Evolutionary conservation across 306 rosid genomes (phyloP), one percentile per base, ranked within the genome.

Genomic region (Arachis hypogaea): DNA sequence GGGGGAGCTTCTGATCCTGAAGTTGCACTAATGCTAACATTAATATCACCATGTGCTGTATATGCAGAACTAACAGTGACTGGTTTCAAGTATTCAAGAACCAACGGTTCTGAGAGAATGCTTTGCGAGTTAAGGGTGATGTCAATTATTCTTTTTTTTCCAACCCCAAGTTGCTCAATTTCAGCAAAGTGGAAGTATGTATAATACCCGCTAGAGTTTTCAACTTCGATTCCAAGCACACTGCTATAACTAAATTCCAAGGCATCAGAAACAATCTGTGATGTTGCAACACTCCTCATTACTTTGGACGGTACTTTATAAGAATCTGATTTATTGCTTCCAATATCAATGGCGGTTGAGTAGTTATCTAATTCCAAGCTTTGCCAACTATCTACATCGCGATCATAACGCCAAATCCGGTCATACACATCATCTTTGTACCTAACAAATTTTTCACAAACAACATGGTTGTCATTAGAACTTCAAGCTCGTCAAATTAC

Each of bases 161-260:
- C 76, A 11, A 18, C 7, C 7, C 54, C 50, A 12, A 80, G 84
- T 61, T 71, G 11, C 40, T 74, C 67, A 16, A 89, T 72, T 63
- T 89, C 94, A 6, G 68, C 69, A 50, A 86, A 68, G 79, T 84
- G 79, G 71, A 88, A 57, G 63, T 66, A 86, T 5, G 60, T 68
- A 14, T 66, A 76, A 68, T 68, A 76, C 8, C 33, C 50, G 1
- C 8, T 50, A 0, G 71, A 33, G 11, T 0, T 46, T 8, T 22
- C 74, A 0, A 68, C 16, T 3, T 8, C 16, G 28, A 22, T 22
- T 5, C 7, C 61, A 57, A 60, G 11, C 5, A 8, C 5, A 40
- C 11, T 7, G 6, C 40, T 47, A 4, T 0, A 11, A 43, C 40
- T 16, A 62, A 46, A 57, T 41, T 28, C 42, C 18, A 72, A 66